These are phyloP conservation scores for Phytophthora sp. DNA, from an alignment of 352 stramenopile species.

Conservation along the genomic window DNA sequence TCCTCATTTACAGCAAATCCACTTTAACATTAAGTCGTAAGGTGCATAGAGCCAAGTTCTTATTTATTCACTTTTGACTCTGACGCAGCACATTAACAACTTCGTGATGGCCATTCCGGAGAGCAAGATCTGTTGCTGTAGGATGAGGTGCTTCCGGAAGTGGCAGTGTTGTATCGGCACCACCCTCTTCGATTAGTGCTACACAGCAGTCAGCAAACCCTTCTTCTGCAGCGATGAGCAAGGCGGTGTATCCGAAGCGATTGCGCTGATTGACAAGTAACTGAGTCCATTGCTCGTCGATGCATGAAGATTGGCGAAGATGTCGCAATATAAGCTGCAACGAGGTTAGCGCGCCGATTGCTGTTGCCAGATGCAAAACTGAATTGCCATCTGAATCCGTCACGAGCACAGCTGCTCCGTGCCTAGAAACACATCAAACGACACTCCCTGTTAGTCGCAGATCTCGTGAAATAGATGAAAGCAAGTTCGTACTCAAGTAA, in stretches of 20 bases:
- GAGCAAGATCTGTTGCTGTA: constrained; percentile 23
- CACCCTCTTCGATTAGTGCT: constrained; percentile 6
- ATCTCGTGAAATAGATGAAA: neutral
- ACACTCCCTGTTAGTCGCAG: neutral
- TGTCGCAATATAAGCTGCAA: constrained; percentile 10
- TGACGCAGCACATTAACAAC: constrained; percentile 21
- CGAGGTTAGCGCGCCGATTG: constrained; percentile 20
- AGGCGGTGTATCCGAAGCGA: constrained; percentile 28
- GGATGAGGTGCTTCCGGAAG: constrained; percentile 6
- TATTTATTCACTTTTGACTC: neutral
- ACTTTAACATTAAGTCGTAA: constrained; percentile 33
- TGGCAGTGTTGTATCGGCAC: constrained; percentile 11
- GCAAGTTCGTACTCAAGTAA: constrained; percentile 12
- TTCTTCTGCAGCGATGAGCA: constrained; percentile 34
- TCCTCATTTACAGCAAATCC: constrained; percentile 32
- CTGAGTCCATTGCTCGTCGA: constrained; percentile 13
- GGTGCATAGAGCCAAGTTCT: neutral
- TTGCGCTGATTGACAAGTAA: constrained; percentile 25
- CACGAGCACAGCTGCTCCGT: constrained; percentile 18
- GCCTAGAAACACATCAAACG: constrained; percentile 2
- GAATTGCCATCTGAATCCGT: constrained; percentile 28
- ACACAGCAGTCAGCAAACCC: constrained; percentile 17
- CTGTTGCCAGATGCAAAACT: constrained; percentile 26
- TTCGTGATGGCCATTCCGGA: constrained; percentile 23
- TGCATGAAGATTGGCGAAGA: constrained; percentile 10